phyloP scores from a whole-genome alignment of 768 basidiomycete species.

The Leccinum ochraceum region DNA sequence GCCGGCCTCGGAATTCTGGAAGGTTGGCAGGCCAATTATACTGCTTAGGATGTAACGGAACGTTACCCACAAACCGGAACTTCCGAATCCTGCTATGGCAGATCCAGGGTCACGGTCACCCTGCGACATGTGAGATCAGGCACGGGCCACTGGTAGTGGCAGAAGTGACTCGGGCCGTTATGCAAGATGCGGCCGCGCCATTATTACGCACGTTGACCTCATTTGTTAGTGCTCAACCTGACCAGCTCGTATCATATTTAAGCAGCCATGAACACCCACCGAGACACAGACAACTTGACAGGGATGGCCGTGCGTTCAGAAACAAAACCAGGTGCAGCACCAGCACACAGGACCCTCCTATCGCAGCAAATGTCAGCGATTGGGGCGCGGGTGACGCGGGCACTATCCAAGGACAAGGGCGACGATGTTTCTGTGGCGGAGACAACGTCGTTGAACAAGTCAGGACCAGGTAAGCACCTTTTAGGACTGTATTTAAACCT shows the following conservation, averaged over 20 bases:
- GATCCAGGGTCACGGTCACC: background rate
- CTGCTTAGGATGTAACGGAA: background rate
- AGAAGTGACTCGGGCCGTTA: slow-evolving; percentile 1
- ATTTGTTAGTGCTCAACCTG: slow-evolving; percentile 4
- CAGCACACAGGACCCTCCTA: slow-evolving; percentile 12
- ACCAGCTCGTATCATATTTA: slow-evolving; percentile 10
- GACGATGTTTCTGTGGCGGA: slow-evolving; percentile 4
- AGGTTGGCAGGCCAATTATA: background rate
- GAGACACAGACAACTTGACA: background rate
- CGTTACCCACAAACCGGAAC: background rate
- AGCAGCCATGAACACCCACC: slow-evolving; percentile 2
- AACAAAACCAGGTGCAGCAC: slow-evolving; percentile 5
- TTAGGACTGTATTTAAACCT: slow-evolving; percentile 5
- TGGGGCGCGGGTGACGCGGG: slow-evolving; percentile 17
- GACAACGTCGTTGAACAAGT: slow-evolving; percentile 15
- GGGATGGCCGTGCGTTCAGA: slow-evolving; percentile 11
- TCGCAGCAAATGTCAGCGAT: slow-evolving; percentile 23
- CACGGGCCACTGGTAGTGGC: background rate
- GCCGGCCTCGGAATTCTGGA: background rate
- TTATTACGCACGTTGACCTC: slow-evolving; percentile 17
- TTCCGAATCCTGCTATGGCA: background rate
- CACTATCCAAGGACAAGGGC: slow-evolving; percentile 14
- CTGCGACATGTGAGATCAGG: slow-evolving; percentile 5
- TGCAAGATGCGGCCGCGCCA: slow-evolving; percentile 8
- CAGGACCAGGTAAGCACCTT: slow-evolving; percentile 12